A percentile compares a stretch with the other conserved stretches of the same genome.
Conservation (phyloP, 768 basidiomycete species). For the Serendipita sp. region DNA sequence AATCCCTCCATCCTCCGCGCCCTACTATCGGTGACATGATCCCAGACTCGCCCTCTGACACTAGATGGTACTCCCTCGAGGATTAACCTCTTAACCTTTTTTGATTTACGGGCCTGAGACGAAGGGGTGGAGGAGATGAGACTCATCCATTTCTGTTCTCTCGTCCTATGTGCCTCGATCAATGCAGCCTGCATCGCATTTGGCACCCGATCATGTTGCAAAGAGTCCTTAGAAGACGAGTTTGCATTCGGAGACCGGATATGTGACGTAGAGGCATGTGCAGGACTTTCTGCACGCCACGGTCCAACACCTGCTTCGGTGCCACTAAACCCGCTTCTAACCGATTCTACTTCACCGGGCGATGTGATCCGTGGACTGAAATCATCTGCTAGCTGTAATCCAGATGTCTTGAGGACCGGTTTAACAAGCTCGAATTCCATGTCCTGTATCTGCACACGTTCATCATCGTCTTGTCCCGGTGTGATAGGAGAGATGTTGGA, state of each 20-base stretch:
- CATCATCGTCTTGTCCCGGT: slow-evolving; percentile 23
- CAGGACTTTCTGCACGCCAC: not conserved
- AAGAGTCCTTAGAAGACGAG: not conserved
- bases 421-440: slow-evolving; percentile 68
- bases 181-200: slow-evolving; percentile 5
- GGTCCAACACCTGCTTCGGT: not conserved
- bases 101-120: slow-evolving; percentile 53
- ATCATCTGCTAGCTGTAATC: not conserved
- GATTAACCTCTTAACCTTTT: slow-evolving; percentile 59
- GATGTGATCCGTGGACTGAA: slow-evolving; percentile 13
- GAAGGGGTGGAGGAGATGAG: slow-evolving; percentile 37
- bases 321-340: not conserved
- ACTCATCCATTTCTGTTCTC: slow-evolving; percentile 51
- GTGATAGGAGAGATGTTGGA: slow-evolving; percentile 14
- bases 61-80: slow-evolving; percentile 67
- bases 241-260: not conserved
- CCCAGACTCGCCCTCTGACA: slow-evolving; percentile 75
- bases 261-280: not conserved
- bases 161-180: slow-evolving; percentile 49
- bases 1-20: slow-evolving; percentile 51
- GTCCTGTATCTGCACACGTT: slow-evolving; percentile 60
- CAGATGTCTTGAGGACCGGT: slow-evolving; percentile 22
- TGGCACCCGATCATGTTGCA: not conserved
- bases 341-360: slow-evolving; percentile 9
- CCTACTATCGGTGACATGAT: slow-evolving; percentile 60